Evolutionary conservation across 768 basidiomycete species (phyloP).

Genomic region (Tulasnella sp.): DNA sequence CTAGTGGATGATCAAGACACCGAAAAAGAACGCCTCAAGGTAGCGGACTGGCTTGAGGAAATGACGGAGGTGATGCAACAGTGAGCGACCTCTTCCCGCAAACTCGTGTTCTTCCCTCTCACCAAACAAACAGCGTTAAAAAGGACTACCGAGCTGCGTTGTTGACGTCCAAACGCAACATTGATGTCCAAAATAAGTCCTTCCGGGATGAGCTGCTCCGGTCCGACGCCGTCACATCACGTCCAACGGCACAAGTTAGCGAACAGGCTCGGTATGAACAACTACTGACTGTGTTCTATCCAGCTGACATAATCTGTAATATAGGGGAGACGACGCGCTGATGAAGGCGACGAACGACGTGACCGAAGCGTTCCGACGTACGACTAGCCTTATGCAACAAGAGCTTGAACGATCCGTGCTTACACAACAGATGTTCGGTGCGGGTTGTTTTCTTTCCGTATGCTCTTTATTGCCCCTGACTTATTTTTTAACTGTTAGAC

Average conservation of each 20-base stretch:
- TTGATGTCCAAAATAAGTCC: conserved; percentile 48
- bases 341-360: conserved; percentile 86
- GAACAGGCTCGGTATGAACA: conserved; percentile 33
- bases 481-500: conserved; percentile 33
- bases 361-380: conserved; percentile 76
- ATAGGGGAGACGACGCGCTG: conserved; percentile 61
- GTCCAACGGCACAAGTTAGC: background rate
- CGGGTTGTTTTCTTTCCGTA: background rate
- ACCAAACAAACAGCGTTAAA: conserved; percentile 35
- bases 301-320: background rate
- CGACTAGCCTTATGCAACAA: conserved; percentile 74
- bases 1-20: conserved; percentile 57
- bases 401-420: conserved; percentile 87
- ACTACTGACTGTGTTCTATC: background rate
- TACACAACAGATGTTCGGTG: conserved; percentile 76
- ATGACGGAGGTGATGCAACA: conserved; percentile 36
- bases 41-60: conserved; percentile 39
- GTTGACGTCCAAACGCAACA: conserved; percentile 58
- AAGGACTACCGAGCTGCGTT: conserved; percentile 56
- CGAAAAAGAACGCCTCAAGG: conserved; percentile 37
- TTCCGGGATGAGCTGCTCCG: conserved; percentile 59
- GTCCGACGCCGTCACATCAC: conserved; percentile 30
- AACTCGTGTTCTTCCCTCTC: conserved; percentile 12
- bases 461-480: background rate
- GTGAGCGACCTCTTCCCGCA: conserved; percentile 29